These are phyloP conservation scores for Xylaria curta DNA, from an alignment of 495 filamentous ascomycete genomes.

Conservation along the genomic window DNA sequence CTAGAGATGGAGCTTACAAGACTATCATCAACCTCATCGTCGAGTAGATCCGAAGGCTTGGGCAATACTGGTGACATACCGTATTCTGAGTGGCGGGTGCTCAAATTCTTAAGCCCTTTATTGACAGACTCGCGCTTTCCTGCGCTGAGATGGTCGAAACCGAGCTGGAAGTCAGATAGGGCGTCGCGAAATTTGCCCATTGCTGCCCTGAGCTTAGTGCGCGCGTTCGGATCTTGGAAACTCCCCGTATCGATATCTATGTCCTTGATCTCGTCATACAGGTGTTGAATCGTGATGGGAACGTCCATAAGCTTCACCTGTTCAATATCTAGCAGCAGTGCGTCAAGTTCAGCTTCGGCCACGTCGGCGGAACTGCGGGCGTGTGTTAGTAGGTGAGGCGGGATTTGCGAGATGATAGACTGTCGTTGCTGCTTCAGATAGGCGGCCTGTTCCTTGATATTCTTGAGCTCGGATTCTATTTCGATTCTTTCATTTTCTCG, in stretches of 20 bases:
- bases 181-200: neutral
- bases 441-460: neutral
- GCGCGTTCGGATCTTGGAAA: neutral
- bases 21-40: neutral
- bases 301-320: neutral
- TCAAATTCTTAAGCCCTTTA: neutral
- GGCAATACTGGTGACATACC: neutral
- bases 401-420: neutral
- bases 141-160: neutral
- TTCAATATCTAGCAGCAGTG: neutral
- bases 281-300: neutral
- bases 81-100: neutral
- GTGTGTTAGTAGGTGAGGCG: neutral
- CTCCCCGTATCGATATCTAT: neutral
- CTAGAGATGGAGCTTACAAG: neutral
- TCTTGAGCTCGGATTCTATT: neutral
- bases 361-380: neutral
- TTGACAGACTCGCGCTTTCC: neutral
- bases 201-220: neutral
- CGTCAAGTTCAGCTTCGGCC: neutral
- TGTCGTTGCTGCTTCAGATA: neutral
- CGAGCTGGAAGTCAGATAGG: neutral
- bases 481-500: neutral
- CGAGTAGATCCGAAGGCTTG: neutral
- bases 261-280: neutral